Conservation (phyloP, 306 rosid genomes). For the Ziziphus jujuba region DNA sequence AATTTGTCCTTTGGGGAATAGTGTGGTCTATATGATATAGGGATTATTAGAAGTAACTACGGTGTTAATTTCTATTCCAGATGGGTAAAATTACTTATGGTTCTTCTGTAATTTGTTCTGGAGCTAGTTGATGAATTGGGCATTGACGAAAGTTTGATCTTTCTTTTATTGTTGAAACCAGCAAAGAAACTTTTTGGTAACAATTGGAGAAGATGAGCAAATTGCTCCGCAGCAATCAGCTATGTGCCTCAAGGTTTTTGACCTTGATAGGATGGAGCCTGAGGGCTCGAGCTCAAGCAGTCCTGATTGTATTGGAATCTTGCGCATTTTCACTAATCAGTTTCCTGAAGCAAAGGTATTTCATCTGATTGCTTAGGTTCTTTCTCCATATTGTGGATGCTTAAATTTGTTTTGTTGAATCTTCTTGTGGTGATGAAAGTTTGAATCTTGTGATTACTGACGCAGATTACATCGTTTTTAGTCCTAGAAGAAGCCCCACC, state of each 20-base stretch:
- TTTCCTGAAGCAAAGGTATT: conserved; percentile 87
- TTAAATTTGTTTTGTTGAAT: neutral
- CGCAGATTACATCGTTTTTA: conserved; percentile 86
- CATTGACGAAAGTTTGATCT: neutral
- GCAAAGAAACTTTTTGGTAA: conserved; percentile 87
- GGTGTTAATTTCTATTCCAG: neutral
- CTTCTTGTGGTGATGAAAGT: conserved; percentile 1
- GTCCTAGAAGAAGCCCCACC: conserved; percentile 97
- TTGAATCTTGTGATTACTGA: conserved; percentile 15
- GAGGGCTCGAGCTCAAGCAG: conserved; percentile 71
- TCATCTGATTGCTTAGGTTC: neutral
- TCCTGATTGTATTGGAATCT: conserved; percentile 96
- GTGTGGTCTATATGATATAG: neutral
- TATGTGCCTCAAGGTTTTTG: conserved; percentile 87
- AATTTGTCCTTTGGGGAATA: neutral
- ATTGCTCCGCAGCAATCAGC: conserved; percentile 73
- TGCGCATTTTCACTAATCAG: conserved; percentile 91
- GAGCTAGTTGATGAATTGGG: neutral
- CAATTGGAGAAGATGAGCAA: conserved; percentile 86
- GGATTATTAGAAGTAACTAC: neutral
- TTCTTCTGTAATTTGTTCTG: neutral
- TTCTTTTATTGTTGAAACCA: conserved; percentile 29
- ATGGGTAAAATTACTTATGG: neutral
- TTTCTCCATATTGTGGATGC: neutral
- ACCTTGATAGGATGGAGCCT: conserved; percentile 86